These are phyloP conservation scores for Phytophthora palmivora DNA, from an alignment of 352 stramenopile species.

Conservation along the genomic window DNA sequence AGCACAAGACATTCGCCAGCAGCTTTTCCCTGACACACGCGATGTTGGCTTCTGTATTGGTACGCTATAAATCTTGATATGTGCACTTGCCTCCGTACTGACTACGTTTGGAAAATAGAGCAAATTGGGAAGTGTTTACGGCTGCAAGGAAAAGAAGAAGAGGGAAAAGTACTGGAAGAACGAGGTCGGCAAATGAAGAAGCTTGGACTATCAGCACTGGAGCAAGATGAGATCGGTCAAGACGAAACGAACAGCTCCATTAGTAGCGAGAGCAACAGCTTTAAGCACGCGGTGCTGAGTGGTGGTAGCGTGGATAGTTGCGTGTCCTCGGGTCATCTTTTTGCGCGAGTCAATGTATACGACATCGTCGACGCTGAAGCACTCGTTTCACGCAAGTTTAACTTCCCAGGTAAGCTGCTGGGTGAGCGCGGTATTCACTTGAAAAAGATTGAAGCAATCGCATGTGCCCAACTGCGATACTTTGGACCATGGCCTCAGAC, in stretches of 20 bases:
- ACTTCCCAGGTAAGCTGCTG: slow-evolving; percentile 66
- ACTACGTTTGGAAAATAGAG: slow-evolving; percentile 42
- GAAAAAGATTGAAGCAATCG: slow-evolving; percentile 66
- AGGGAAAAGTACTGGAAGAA: slow-evolving; percentile 59
- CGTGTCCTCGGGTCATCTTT: slow-evolving; percentile 38
- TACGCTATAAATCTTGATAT: slow-evolving; percentile 29
- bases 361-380: slow-evolving; percentile 50
- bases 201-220: slow-evolving; percentile 49
- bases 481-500: slow-evolving; percentile 47
- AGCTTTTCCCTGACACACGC: slow-evolving; percentile 74
- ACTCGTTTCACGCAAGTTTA: slow-evolving; percentile 63
- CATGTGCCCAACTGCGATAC: slow-evolving; percentile 65
- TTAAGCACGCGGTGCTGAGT: slow-evolving; percentile 39
- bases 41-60: slow-evolving; percentile 83
- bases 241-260: slow-evolving; percentile 27
- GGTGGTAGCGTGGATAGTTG: slow-evolving; percentile 21
- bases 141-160: slow-evolving; percentile 65
- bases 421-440: slow-evolving; percentile 70
- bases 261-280: slow-evolving; percentile 27
- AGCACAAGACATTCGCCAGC: slow-evolving; percentile 74
- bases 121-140: slow-evolving; percentile 85
- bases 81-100: neutral
- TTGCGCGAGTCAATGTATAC: slow-evolving; percentile 42
- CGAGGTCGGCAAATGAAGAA: slow-evolving; percentile 71
- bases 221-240: slow-evolving; percentile 39